Percentiles rank a stretch among this genome's conserved stretches.
Evolutionary conservation across 2,329 filamentous ascomycete genomes (phyloP).

Genomic region (Calonectria naviculata): DNA sequence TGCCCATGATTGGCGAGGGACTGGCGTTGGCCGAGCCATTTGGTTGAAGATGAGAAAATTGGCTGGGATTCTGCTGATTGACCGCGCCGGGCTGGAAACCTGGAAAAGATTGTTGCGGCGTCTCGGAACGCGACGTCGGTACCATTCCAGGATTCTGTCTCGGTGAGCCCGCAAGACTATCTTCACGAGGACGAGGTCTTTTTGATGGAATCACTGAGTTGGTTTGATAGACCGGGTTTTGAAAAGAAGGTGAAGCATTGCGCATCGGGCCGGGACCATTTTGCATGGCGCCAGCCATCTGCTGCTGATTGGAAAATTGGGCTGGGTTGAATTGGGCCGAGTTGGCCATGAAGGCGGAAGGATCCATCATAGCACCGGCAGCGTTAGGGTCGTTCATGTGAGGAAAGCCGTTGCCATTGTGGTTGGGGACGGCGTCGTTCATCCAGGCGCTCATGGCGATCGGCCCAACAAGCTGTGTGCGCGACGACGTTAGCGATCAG

Average conservation of each 20-base stretch:
- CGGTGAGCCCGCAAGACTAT: conserved; percentile 86
- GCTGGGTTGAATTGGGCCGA: conserved; percentile 69
- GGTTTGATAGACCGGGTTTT: conserved; percentile 83
- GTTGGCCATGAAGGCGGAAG: conserved; percentile 71
- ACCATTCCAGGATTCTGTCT: conserved; percentile 79
- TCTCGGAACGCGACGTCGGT: conserved; percentile 89
- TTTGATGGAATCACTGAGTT: conserved; percentile 92
- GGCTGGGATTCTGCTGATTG: conserved; percentile 69
- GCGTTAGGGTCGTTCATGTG: conserved; percentile 72
- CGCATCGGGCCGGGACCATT: conserved; percentile 85
- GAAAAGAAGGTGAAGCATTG: conserved; percentile 82
- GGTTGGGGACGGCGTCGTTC: conserved; percentile 76
- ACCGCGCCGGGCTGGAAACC: conserved; percentile 76
- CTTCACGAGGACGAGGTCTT: conserved; percentile 82
- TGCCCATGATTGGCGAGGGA: conserved; percentile 92
- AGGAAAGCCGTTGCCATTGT: conserved; percentile 76
- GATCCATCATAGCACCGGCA: conserved; percentile 72
- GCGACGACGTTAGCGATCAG: conserved; percentile 58
- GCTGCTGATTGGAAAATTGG: conserved; percentile 66
- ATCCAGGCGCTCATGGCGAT: conserved; percentile 78
- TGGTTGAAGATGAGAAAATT: conserved; percentile 86
- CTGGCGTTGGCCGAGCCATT: conserved; percentile 86
- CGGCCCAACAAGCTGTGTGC: conserved; percentile 56
- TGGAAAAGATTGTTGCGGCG: conserved; percentile 80
- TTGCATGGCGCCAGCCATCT: conserved; percentile 72